These are phyloP conservation scores for Geotrichum klebahnii DNA, from an alignment of 1,139 yeast species.

Conservation along the genomic window DNA sequence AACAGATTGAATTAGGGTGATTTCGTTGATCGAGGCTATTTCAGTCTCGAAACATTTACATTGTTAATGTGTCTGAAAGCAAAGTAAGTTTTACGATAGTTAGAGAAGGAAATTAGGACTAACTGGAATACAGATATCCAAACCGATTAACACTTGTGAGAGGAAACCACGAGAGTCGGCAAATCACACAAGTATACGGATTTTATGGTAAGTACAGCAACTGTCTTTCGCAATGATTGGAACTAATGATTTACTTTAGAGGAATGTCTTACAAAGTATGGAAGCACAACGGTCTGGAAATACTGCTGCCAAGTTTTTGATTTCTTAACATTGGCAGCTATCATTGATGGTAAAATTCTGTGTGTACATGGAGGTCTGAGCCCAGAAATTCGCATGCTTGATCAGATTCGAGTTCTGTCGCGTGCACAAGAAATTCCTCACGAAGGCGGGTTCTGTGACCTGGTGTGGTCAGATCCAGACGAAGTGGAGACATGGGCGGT, in stretches of 20 bases:
- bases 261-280: conserved; percentile 88
- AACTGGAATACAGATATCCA: conserved; percentile 51
- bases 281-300: conserved; percentile 96
- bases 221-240: background rate
- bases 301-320: conserved; percentile 96
- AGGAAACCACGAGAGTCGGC: conserved; percentile 93
- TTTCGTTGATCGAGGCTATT: conserved; percentile 95
- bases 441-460: conserved; percentile 96
- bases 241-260: conserved; percentile 41
- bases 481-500: conserved; percentile 98
- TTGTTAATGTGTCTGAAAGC: conserved; percentile 86
- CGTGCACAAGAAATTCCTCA: conserved; percentile 99
- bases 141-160: conserved; percentile 80
- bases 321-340: conserved; percentile 86
- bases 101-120: background rate
- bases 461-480: conserved; percentile 97
- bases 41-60: conserved; percentile 87
- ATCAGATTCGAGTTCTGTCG: conserved; percentile 87
- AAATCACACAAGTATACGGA: conserved; percentile 93
- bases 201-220: conserved; percentile 46
- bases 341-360: conserved; percentile 84
- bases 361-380: conserved; percentile 97
- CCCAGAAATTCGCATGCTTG: conserved; percentile 96
- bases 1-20: conserved; percentile 58
- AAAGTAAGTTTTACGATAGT: conserved; percentile 20